Evolutionary conservation across 2,329 filamentous ascomycete species (phyloP).

Genomic region (Talaromyces piceae): DNA sequence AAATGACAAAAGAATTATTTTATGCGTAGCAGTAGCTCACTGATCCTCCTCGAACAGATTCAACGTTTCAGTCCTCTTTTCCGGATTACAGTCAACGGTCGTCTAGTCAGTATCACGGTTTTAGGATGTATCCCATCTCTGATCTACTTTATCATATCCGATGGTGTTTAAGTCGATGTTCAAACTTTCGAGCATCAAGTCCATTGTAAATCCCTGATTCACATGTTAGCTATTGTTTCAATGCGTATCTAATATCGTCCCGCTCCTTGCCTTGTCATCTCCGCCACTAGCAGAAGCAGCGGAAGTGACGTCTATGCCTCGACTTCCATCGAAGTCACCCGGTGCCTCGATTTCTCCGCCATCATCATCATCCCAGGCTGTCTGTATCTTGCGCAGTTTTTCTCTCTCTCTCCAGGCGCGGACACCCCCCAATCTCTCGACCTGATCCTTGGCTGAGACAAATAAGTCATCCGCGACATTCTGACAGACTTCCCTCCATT

Average conservation of each 20-base stretch:
- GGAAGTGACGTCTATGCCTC: conserved; percentile 32
- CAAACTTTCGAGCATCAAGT: conserved; percentile 59
- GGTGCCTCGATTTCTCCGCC: conserved; percentile 31
- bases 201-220: conserved; percentile 60
- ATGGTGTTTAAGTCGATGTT: conserved; percentile 58
- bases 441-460: conserved; percentile 50
- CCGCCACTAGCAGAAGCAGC: conserved; percentile 13
- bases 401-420: conserved; percentile 48
- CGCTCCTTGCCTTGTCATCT: conserved; percentile 16
- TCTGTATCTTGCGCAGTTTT: conserved; percentile 36
- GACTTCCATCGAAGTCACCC: conserved; percentile 8
- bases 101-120: conserved; percentile 4
- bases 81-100: neutral
- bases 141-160: conserved; percentile 51
- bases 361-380: conserved; percentile 27
- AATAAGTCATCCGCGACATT: conserved; percentile 63
- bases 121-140: conserved; percentile 45
- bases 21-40: no score
- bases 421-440: conserved; percentile 58
- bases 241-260: conserved; percentile 14
- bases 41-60: no score
- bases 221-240: conserved; percentile 29
- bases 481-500: conserved; percentile 56
- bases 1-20: no score
- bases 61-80: no score